phyloP scores from a whole-genome alignment of 148 eudicot genomes.

The Nyssa sinensis region DNA sequence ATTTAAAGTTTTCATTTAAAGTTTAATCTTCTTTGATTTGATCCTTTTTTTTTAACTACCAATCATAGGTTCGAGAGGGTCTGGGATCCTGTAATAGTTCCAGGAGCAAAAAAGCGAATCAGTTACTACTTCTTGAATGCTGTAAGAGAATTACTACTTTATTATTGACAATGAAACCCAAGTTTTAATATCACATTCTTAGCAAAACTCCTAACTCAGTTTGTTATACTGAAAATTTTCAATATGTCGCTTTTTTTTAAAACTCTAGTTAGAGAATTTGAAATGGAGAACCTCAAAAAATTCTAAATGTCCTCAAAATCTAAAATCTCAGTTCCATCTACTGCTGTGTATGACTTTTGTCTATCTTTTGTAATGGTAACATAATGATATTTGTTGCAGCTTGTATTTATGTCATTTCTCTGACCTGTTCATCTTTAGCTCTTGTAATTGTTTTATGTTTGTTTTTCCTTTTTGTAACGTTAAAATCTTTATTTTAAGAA shows the following conservation, averaged over 20 bases:
- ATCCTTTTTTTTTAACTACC: constrained; percentile 5
- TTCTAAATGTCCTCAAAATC: background rate
- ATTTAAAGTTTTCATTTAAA: background rate
- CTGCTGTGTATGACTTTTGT: background rate
- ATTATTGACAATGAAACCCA: background rate
- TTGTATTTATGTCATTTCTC: no score
- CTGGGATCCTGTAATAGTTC: constrained; percentile 85
- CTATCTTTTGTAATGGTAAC: no score
- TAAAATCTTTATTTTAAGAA: no score
- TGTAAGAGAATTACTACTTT: constrained; percentile 41
- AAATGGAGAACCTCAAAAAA: constrained; percentile 1
- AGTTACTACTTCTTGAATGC: constrained; percentile 81
- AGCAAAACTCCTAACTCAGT: background rate
- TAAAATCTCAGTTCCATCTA: background rate
- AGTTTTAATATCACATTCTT: background rate
- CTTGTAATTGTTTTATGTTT: no score
- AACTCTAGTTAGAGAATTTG: no score
- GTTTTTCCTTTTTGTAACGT: no score
- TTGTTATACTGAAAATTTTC: background rate
- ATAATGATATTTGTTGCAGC: no score
- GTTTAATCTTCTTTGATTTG: background rate
- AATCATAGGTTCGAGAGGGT: constrained; percentile 76
- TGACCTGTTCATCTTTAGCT: no score
- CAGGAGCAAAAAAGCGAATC: constrained; percentile 70
- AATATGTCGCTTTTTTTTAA: no score